Conservation (phyloP, 164 flowering plant species). For the Taxillus chinensis region DNA sequence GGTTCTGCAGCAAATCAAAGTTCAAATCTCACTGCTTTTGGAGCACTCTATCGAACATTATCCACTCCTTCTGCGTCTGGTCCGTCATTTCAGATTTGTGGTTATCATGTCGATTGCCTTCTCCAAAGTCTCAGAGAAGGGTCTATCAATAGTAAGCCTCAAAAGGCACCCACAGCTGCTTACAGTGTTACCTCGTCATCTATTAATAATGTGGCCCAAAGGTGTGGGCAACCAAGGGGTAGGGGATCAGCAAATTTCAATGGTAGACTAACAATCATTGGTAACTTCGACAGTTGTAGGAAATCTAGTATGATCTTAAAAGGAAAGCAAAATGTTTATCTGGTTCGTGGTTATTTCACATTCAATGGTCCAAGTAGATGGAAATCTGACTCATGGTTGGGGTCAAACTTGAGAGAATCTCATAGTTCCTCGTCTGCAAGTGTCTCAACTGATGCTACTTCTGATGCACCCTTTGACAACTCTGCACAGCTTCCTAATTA, state of each 20-base stretch:
- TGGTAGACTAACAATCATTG: slow-evolving; percentile 3
- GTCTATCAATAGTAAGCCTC: slow-evolving; percentile 11
- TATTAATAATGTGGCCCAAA: slow-evolving; percentile 12
- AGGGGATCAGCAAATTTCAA: slow-evolving; percentile 3
- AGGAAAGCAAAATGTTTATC: slow-evolving; percentile 19
- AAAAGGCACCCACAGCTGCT: slow-evolving; percentile 35
- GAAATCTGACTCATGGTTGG: slow-evolving; percentile 10
- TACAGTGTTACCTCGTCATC: slow-evolving; percentile 18
- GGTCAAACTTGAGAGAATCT: slow-evolving; percentile 13
- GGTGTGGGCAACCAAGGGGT: slow-evolving; percentile 4
- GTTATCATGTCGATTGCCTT: slow-evolving; percentile 45
- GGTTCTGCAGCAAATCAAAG: slow-evolving; percentile 32
- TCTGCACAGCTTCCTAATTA: slow-evolving; percentile 20
- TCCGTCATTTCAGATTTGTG: slow-evolving; percentile 62
- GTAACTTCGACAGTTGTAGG: slow-evolving; percentile 12
- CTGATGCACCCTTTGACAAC: slow-evolving; percentile 30
- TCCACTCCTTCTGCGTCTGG: slow-evolving; percentile 78
- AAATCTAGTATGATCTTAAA: slow-evolving; percentile 33
- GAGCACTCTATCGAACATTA: slow-evolving; percentile 60
- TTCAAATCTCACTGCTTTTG: slow-evolving; percentile 52
- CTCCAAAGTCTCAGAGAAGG: slow-evolving; percentile 20
- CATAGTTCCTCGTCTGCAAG: slow-evolving; percentile 18
- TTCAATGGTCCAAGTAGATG: slow-evolving; percentile 19
- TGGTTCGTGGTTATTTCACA: slow-evolving; percentile 30
- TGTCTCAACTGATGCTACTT: slow-evolving; percentile 27